A percentile compares a stretch with the other conserved stretches of the same genome.
Conservation (phyloP, 148 eudicot species). For the Euryodendron excelsum region DNA sequence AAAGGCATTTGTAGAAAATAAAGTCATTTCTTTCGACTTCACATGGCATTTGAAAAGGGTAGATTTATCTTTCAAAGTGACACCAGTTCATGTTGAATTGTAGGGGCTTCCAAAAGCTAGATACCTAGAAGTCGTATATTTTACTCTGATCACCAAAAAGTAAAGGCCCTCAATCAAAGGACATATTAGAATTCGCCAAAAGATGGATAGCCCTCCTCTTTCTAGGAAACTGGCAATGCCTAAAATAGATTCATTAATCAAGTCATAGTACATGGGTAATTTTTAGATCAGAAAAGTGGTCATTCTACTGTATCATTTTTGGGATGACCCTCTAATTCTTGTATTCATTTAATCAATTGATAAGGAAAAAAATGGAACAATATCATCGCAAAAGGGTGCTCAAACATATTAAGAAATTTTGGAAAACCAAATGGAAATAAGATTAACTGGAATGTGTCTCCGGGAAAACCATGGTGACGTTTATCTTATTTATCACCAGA, state of each 20-base stretch:
- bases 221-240: not conserved
- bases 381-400: no score
- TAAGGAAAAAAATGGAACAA: no score
- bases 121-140: not conserved
- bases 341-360: no score
- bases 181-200: not conserved
- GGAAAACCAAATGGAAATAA: no score
- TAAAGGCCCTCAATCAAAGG: not conserved
- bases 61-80: not conserved
- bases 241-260: not conserved
- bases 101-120: not conserved
- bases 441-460: constrained; percentile 76
- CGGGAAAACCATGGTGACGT: constrained; percentile 96
- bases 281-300: not conserved
- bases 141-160: not conserved
- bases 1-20: not conserved
- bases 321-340: no score
- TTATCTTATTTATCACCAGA: constrained; percentile 87
- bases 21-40: not conserved
- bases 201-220: not conserved
- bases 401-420: no score
- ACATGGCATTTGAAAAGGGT: not conserved
- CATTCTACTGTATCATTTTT: not conserved
- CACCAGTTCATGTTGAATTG: not conserved
- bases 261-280: not conserved